phyloP scores from a whole-genome alignment of 768 basidiomycete species.

The Podaxis sp. region DNA sequence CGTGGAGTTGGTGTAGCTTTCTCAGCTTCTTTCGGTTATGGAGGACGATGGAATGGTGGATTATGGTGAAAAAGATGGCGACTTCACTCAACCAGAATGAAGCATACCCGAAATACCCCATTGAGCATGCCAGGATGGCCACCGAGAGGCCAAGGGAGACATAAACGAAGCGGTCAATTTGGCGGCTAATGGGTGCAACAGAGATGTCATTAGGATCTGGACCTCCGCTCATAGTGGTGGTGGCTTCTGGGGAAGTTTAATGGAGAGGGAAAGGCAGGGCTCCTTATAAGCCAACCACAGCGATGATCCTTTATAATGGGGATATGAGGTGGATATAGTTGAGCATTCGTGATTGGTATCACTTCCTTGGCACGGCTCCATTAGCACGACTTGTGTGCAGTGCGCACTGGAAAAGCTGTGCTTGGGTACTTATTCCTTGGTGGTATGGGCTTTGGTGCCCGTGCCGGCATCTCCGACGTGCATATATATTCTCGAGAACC shows the following conservation, averaged over 20 bases:
- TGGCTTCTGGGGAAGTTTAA: not conserved
- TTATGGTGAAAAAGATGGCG: not conserved
- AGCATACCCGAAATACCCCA: not conserved
- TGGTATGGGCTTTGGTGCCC: too few relatives aligned
- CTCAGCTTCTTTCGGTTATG: not conserved
- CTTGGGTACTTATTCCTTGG: too few relatives aligned
- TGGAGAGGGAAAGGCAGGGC: not conserved
- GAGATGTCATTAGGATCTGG: not conserved
- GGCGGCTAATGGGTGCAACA: not conserved
- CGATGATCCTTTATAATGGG: not conserved
- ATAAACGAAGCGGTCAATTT: not conserved
- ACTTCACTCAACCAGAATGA: not conserved
- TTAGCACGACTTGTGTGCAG: too few relatives aligned
- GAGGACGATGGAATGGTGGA: not conserved
- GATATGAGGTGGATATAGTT: not conserved
- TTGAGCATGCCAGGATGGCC: not conserved
- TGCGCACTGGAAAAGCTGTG: too few relatives aligned
- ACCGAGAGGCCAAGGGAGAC: not conserved
- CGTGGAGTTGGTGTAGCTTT: not conserved
- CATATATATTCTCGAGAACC: too few relatives aligned
- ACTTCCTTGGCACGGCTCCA: too few relatives aligned
- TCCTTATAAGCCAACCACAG: not conserved
- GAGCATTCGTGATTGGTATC: too few relatives aligned
- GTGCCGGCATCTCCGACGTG: too few relatives aligned
- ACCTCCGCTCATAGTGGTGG: not conserved